These are phyloP conservation scores for Parmales sp. DNA, from an alignment of 108 stramenopile species.

Conservation along the genomic window DNA sequence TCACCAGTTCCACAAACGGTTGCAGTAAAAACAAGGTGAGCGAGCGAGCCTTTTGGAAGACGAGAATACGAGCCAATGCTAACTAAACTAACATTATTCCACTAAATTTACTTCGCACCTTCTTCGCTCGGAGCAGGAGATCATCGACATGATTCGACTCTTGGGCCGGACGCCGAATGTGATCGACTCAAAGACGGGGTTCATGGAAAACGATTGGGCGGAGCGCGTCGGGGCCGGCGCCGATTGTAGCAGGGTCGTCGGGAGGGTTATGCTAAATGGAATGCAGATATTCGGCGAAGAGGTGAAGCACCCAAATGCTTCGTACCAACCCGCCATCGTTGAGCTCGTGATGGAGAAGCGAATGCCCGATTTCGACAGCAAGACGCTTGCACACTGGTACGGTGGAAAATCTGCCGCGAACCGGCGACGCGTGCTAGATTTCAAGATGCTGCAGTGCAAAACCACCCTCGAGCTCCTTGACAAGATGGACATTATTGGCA, in stretches of 20 bases:
- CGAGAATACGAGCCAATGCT: too few relatives aligned
- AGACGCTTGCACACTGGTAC: slow-evolving; percentile 65
- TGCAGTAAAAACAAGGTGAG: not conserved
- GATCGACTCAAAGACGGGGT: slow-evolving; percentile 4
- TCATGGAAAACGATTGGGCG: slow-evolving; percentile 41
- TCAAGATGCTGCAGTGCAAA: slow-evolving; percentile 52
- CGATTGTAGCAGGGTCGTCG: slow-evolving; percentile 17
- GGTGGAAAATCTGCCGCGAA: slow-evolving; percentile 36
- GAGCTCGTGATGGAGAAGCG: slow-evolving; percentile 54
- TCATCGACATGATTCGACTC: slow-evolving; percentile 61
- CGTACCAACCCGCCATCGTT: slow-evolving; percentile 72
- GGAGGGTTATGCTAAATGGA: slow-evolving; percentile 59
- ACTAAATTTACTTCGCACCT: slow-evolving; percentile 4
- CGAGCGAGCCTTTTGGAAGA: not conserved
- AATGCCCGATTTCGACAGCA: slow-evolving; percentile 63
- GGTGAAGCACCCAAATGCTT: slow-evolving; percentile 71
- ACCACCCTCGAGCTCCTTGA: slow-evolving; percentile 61
- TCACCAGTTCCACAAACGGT: not conserved
- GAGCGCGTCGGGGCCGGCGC: not conserved
- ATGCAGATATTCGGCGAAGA: slow-evolving; percentile 77
- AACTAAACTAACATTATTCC: not conserved
- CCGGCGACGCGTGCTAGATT: slow-evolving; percentile 62
- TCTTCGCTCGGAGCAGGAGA: not conserved
- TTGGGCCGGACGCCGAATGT: slow-evolving; percentile 56
- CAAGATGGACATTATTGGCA: slow-evolving; percentile 70